Evolutionary conservation across 257 asterid species (phyloP), one percentile per base, ranked within the genome.

Genomic region (Lycium barbarum): DNA sequence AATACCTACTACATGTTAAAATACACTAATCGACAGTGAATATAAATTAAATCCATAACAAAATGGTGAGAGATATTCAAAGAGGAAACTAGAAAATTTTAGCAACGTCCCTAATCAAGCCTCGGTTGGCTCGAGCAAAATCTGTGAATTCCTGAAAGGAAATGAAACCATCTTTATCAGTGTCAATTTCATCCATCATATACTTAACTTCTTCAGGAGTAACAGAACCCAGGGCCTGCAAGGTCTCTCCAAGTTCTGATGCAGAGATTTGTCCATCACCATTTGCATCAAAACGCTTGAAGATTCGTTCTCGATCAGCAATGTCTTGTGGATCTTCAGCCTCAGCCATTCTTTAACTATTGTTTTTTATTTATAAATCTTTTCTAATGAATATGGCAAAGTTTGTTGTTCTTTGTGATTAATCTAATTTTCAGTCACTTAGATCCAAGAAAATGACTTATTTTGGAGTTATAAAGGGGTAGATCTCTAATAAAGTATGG

Each of bases 211-310:
- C 98, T 2, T 93, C 97, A 0, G 90, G 80, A 0, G 96, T 80
- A 83, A 93, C 95, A 20, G 95, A 90, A 38, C 98, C 98, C 0
- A 96, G 89, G 11, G 89, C 66, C 88, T 93, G 93, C 86, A 96
- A 89, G 5, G 94, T 92, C 58, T 94, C 98, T 6, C 95, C 94
- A 1, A 96, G 91, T 92, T 96, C 99, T 3, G 91, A 40, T 0
- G 97, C 87, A 0, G 98, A 96, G 62, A 96, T 93, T 78, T 93
- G 90, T 6, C 98, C 98, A n/a, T 94, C 99, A 0, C 99, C 98
- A 55, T 96, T 93, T 4, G 89, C 92, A 79, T 96, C 99, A 14
- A 93, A 94, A 8, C 87, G 93, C 91, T 94, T 92, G 92, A 96
- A 96, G 67, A 96, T 92, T 58, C 91, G 89, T 86, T 96, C 97